Evolutionary conservation across 1,139 yeast species (phyloP), one percentile per base, ranked within the genome.

Genomic region (Diutina pseudorugosa): DNA sequence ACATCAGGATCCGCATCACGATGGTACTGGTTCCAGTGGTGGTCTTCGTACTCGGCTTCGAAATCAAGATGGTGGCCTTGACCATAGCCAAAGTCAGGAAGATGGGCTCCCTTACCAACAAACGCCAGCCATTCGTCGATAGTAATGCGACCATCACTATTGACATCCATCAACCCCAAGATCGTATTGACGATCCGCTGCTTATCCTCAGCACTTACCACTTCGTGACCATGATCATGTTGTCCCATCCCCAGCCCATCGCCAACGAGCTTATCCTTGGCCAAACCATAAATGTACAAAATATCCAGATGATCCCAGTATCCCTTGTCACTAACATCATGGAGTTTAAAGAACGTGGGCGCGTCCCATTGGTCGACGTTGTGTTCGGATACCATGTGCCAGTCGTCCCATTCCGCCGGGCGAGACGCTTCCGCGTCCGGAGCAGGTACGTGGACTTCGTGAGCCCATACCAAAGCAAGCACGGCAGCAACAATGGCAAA

Each of bases 51-150:
- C 64, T 91, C 98, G 58, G 80, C 78, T 66, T 93, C 98, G 62
- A 90, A 93, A 68, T 89, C 96, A 51, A 91, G 85, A 68, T 91
- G 98, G 64, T 91, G 98, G 18, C 98, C 98, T n/a, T 88, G 93
- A 20, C 97, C 98, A 57, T 84, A 83, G 8, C 96, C 96, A 64
- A 90, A 82, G 65, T 93, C 98, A 1, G 98, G 98, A 62, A 93
- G 77, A 57, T 79, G 79, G 1, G 86, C 85, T 5, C 95, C 95
- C 8, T 66, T 67, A 2, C 66, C 66, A 8, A 78, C 74, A 67
- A 79, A 91, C n/a, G 69, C 67, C 51, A 80, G 62, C 84, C 91
- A 93, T 63, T 90, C 97, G 18, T 82, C 82, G 52, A 79, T 67
- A 11, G 82, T 70, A 14, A 91, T 75, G 51, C 68, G 69, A 0